Base-by-base conservation (phyloP, 306 rosid species). In the Acmispon strigosus region DNA sequence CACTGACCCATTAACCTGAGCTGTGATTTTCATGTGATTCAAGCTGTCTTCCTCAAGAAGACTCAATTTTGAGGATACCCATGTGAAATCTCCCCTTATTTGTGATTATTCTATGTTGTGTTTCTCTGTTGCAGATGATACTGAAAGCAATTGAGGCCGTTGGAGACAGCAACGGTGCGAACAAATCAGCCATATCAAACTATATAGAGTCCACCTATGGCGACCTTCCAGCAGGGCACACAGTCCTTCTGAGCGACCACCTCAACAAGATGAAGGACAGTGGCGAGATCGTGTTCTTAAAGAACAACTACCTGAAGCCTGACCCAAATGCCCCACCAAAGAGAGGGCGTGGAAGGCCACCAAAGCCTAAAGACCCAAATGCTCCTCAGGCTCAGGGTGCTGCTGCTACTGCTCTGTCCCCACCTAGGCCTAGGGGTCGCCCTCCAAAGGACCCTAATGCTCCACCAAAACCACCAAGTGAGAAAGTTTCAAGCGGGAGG, bases 331-430 rank as follows among this genome's bases (percentile, higher is more conserved):
- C 89, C 2, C 85, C 89, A 7, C 91, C 89, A 0, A 85, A 76
- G 58, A 74, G 89, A n/a, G 91, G 96, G 8, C 87, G 91, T 29
- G 96, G 96, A 14, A 73, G 91, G 78, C 96, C 89, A n/a, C 89
- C 89, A 0, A 87, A 87, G 52, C 76, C 82, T 0, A 86, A 79
- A 69, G 76, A 0, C 2, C 76, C 42, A 5, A 32, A 32, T 6
- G 66, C 59, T 10, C 32, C 32, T 27, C 4, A 27, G 32, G 50
- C 76, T n/a, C n/a, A n/a, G n/a, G n/a, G n/a, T n/a, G n/a, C n/a
- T 8, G 53, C 70, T 0, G 36, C 8, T 5, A 7, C 44, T 0
- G 27, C 10, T 27, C 48, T 50, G 54, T 29, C 60, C 45, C 24
- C 86, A 0, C 45, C 83, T 5, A 85, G 84, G 85, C 83, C 84